Percentiles rank a stretch among this genome's conserved stretches.
Conservation (phyloP, 78 protist species). For the Dictyostelium purpureum region DNA sequence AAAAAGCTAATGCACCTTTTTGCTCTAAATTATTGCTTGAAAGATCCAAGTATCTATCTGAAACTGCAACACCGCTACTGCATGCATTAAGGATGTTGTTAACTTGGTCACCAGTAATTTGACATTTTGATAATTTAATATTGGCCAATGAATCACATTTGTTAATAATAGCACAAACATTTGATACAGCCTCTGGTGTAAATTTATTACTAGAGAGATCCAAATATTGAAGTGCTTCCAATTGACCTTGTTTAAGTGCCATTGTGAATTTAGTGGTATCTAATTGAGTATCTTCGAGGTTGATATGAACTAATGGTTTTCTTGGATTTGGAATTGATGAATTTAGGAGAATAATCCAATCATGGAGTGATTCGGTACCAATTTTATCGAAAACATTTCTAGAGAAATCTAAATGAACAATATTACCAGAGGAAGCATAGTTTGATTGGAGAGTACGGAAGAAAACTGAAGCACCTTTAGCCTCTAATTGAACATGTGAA, state of each 20-base stretch:
- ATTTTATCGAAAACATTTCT: constrained; percentile 23
- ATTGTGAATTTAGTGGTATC: constrained; percentile 18
- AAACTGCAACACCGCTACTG: not conserved
- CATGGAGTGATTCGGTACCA: constrained; percentile 57
- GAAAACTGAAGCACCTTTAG: constrained; percentile 45
- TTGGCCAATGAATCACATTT: not conserved
- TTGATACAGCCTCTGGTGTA: constrained; percentile 20
- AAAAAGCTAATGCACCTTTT: constrained; percentile 18
- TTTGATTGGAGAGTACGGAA: constrained; percentile 58
- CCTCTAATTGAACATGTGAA: constrained; percentile 1
- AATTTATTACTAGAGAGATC: constrained; percentile 35
- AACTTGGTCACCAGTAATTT: constrained; percentile 48
- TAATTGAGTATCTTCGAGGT: constrained; percentile 30
- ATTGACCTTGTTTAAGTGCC: constrained; percentile 39
- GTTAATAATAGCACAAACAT: constrained; percentile 5
- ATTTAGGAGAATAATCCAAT: constrained; percentile 21
- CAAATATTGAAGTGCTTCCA: not conserved
- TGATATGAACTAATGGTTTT: constrained; percentile 42
- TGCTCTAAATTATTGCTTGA: constrained; percentile 28
- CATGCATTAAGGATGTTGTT: constrained; percentile 14
- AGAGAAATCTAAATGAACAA: constrained; percentile 14
- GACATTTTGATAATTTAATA: constrained; percentile 16
- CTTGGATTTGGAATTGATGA: constrained; percentile 20
- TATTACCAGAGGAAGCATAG: constrained; percentile 10
- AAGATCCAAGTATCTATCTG: not conserved